Conservation (phyloP, 208 protist genomes). For the Acanthamoeba divionensis region DNA sequence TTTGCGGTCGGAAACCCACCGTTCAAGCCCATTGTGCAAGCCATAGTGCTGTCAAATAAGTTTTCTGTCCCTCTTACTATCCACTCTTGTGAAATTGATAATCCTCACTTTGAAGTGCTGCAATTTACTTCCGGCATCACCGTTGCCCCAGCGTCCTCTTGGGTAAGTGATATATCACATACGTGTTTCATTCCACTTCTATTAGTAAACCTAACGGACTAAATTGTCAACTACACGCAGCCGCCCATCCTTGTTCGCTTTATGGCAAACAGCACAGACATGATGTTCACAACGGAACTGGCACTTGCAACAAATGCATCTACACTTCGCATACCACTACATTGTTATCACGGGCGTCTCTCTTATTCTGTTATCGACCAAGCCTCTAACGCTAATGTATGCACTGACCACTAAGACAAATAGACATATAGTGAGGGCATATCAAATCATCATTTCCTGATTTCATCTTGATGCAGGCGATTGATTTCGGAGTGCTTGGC, state of each 20-base stretch:
- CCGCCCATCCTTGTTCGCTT: neutral
- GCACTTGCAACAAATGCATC: constrained; percentile 29
- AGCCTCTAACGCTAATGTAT: neutral
- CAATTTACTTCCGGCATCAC: neutral
- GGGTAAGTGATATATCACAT: neutral
- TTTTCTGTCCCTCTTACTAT: constrained; percentile 21
- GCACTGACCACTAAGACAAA: neutral
- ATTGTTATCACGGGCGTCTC: constrained; percentile 34
- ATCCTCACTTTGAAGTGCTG: neutral
- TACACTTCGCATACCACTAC: constrained; percentile 3
- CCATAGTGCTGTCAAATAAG: constrained; percentile 44
- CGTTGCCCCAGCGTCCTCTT: neutral
- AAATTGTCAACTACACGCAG: neutral
- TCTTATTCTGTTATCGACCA: constrained; percentile 23
- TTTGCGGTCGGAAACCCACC: neutral
- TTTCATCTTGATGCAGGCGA: neutral
- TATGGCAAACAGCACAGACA: constrained; percentile 14
- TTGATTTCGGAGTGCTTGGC: constrained; percentile 43
- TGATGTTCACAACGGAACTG: constrained; percentile 2
- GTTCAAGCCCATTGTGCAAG: constrained; percentile 36
- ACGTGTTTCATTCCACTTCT: neutral
- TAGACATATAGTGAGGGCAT: too few relatives aligned
- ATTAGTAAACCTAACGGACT: neutral
- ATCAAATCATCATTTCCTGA: neutral
- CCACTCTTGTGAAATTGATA: neutral